Base-by-base conservation (phyloP, 1,284 basidiomycete genomes). In the Pseudomicrostroma phylloplanum region DNA sequence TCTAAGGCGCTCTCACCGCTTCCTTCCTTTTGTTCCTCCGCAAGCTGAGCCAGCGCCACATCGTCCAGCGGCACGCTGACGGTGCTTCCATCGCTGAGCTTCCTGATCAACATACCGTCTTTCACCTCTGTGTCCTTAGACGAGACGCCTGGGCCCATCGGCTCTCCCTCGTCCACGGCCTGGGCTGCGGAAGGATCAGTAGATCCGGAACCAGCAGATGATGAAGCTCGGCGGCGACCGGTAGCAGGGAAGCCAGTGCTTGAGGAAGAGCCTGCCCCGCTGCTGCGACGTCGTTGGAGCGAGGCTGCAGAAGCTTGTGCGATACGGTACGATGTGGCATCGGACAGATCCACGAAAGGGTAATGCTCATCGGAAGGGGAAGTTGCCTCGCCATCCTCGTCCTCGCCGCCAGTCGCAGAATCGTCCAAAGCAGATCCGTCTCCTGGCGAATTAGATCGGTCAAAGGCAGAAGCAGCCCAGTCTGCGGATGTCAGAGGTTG, bases 51-150 rank as follows among this genome's bases (percentile, higher is more conserved):
- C 53, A 76, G 58, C 6, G 74, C 74, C 9, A 67, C 71, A 30
- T 79, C 77, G 54, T 79, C 77, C 30, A 78, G 64, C 23, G 77
- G 77, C 26, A 72, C 77, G 3, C 66, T 65, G 2, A 78, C 74
- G 2, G 59, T 67, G 4, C 65, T 69, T 6, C 76, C 74, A 40
- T 77, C 76, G 1, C 70, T 65, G 6, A 77, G 60, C 17, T 61
- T 76, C 25, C 76, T 58, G 39, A 72, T 66, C 42, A 79, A 59
- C 43, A 69, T 65, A 15, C 75, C 77, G 12, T 72, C 69, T 42
- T 67, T 58, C 1, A 58, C 40, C 17, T 67, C 55, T 64, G 64
- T 0, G 63, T 63, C 15, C 30, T 66, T 60, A 11, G 67, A 67
- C 9, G 63, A 55, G 1, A 75, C 70, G 6, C 67, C 70, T 9